Evolutionary conservation across 78 protist species (phyloP).

Genomic region (Neovahlkampfia damariscottae): DNA sequence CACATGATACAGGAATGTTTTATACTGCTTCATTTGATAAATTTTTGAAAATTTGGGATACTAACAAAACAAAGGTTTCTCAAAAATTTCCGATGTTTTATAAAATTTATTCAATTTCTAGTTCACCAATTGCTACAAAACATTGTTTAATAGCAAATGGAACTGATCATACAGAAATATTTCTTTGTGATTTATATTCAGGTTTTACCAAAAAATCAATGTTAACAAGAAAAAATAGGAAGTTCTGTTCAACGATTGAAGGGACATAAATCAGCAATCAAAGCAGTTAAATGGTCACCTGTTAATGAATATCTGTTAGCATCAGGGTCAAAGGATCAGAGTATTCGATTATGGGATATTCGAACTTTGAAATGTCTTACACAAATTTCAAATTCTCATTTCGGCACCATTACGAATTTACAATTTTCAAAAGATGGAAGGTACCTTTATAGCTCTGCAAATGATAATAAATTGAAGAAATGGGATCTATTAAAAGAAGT

Average conservation of each 20-base stretch:
- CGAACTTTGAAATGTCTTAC: no score
- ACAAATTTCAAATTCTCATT: no score
- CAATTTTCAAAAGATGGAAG: no score
- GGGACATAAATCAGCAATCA: background rate
- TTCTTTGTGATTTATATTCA: background rate
- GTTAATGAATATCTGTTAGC: background rate
- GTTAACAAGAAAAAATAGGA: no score
- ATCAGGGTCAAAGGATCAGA: background rate
- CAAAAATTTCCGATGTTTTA: background rate
- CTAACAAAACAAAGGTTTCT: background rate
- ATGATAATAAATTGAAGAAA: no score
- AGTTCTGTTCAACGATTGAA: background rate
- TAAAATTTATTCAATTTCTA: background rate
- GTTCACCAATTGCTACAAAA: background rate
- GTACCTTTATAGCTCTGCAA: no score
- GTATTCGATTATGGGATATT: constrained; percentile 3
- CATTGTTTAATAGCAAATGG: background rate
- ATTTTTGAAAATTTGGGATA: background rate
- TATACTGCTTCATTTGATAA: background rate
- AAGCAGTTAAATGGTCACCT: constrained; percentile 3
- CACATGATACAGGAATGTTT: background rate
- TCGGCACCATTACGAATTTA: no score
- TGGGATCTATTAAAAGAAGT: no score
- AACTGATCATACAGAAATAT: background rate
- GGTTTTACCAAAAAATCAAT: no score